Percentiles rank a stretch among this genome's conserved stretches.
Evolutionary conservation across 2,329 filamentous ascomycete species (phyloP).

Genomic region (Colletotrichum neosansevieriae): DNA sequence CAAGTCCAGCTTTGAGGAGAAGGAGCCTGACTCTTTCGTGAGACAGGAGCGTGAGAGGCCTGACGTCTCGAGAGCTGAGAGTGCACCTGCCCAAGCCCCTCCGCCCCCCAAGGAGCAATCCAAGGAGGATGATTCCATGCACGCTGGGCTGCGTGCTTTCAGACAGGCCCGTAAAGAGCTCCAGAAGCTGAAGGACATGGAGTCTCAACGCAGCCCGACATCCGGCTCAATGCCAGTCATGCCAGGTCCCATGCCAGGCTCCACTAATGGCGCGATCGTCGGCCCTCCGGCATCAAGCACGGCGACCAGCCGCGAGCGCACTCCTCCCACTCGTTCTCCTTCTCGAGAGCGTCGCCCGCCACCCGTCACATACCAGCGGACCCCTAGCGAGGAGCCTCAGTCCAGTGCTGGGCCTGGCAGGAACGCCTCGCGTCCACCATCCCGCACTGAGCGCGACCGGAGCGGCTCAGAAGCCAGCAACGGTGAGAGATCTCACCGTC

Average conservation of each 20-base stretch:
- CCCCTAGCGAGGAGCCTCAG: conserved; percentile 55
- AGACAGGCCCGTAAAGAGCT: conserved; percentile 69
- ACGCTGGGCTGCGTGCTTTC: conserved; percentile 68
- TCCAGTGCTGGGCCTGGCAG: conserved; percentile 48
- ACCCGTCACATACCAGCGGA: conserved; percentile 59
- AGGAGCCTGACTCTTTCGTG: conserved; percentile 46
- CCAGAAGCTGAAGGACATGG: conserved; percentile 56
- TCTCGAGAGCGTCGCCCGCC: conserved; percentile 60
- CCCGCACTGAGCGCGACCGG: conserved; percentile 60
- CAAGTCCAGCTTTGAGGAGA: conserved; percentile 53
- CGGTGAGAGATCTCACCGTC: conserved; percentile 53
- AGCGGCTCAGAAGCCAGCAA: conserved; percentile 68
- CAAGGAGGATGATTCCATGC: conserved; percentile 55
- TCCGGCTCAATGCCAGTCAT: conserved; percentile 42
- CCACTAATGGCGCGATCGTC: conserved; percentile 4
- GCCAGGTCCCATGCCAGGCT: conserved; percentile 14
- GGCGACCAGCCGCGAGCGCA: conserved; percentile 44
- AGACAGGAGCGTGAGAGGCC: conserved; percentile 43
- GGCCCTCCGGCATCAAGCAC: conserved; percentile 41
- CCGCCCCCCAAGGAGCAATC: conserved; percentile 42
- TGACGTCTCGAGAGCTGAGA: conserved; percentile 2
- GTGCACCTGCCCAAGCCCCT: neutral
- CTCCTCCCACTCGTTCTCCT: conserved; percentile 50
- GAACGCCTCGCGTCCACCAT: conserved; percentile 45
- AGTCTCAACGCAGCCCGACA: conserved; percentile 55